phyloP scores from a whole-genome alignment of 2,329 filamentous ascomycete genomes.

The Clarireedia monteithiana region DNA sequence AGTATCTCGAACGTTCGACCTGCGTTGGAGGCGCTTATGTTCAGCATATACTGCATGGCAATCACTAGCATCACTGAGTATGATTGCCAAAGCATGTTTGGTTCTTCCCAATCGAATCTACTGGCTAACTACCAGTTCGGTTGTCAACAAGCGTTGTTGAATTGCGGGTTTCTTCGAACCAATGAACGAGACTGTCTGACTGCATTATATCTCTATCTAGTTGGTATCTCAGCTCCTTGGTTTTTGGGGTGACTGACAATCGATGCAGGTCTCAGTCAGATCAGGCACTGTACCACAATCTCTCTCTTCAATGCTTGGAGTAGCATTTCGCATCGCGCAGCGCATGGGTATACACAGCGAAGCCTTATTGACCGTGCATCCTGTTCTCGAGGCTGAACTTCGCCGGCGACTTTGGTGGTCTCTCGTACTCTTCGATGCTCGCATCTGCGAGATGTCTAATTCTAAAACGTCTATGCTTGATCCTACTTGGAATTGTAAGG shows the following conservation, averaged over 20 bases:
- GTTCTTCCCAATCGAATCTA: conserved; percentile 32
- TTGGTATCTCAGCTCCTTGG: conserved; percentile 27
- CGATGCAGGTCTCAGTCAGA: conserved; percentile 20
- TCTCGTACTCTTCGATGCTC: conserved; percentile 59
- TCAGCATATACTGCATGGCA: conserved; percentile 58
- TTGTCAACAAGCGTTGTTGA: conserved; percentile 39
- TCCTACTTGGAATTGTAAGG: conserved; percentile 45
- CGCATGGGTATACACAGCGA: conserved; percentile 63
- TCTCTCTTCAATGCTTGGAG: conserved; percentile 53
- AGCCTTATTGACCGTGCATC: conserved; percentile 36
- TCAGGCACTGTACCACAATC: conserved; percentile 48
- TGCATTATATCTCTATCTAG: conserved; percentile 46
- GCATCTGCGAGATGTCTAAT: conserved; percentile 59
- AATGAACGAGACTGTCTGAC: conserved; percentile 39
- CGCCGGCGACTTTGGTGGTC: conserved; percentile 70
- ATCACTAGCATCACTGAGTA: conserved; percentile 45
- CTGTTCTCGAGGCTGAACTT: conserved; percentile 59
- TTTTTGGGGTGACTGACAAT: conserved; percentile 11
- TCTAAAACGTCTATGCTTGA: conserved; percentile 32
- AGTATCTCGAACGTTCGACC: conserved; percentile 47
- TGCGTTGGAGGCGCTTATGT: conserved; percentile 53
- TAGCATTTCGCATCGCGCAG: conserved; percentile 60
- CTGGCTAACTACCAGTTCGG: conserved; percentile 36
- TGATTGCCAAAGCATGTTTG: conserved; percentile 41
- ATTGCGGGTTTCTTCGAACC: conserved; percentile 35